phyloP scores from a whole-genome alignment of 345 rosid genomes.

The Erucastrum elatum region DNA sequence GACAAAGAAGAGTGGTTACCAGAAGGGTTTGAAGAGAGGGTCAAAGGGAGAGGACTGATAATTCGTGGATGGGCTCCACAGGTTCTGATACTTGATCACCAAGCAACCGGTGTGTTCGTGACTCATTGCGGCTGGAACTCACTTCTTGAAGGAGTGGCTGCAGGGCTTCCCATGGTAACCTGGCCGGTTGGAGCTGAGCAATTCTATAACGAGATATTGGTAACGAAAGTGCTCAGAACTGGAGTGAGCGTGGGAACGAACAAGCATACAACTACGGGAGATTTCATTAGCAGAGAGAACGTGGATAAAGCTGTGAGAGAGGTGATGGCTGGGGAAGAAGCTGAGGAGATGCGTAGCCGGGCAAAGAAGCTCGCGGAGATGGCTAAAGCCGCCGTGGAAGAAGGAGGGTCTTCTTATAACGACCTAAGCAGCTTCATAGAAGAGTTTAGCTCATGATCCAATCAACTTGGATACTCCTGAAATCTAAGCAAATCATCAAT shows the following conservation, averaged over 20 bases:
- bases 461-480: too few species aligned
- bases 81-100: slow-evolving; percentile 46
- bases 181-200: slow-evolving; percentile 57
- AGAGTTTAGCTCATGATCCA: slow-evolving; percentile 30
- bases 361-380: slow-evolving; percentile 33
- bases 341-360: slow-evolving; percentile 38
- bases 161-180: slow-evolving; percentile 52
- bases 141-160: slow-evolving; percentile 40
- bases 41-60: slow-evolving; percentile 40
- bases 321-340: slow-evolving; percentile 48
- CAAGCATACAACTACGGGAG: slow-evolving; percentile 25
- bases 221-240: slow-evolving; percentile 39
- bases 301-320: slow-evolving; percentile 34
- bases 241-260: slow-evolving; percentile 45
- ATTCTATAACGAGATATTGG: slow-evolving; percentile 46
- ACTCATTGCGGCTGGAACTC: slow-evolving; percentile 68
- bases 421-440: slow-evolving; percentile 41
- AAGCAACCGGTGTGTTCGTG: slow-evolving; percentile 47
- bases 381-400: slow-evolving; percentile 45
- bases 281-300: slow-evolving; percentile 31
- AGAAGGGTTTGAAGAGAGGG: slow-evolving; percentile 44
- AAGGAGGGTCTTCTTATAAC: slow-evolving; percentile 53
- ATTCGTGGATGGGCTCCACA: slow-evolving; percentile 56
- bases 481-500: not conserved
- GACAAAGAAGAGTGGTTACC: slow-evolving; percentile 41